A percentile compares a stretch with the other conserved stretches of the same genome.
phyloP scores from a whole-genome alignment of 345 rosid genomes.

The Brassica nigra region DNA sequence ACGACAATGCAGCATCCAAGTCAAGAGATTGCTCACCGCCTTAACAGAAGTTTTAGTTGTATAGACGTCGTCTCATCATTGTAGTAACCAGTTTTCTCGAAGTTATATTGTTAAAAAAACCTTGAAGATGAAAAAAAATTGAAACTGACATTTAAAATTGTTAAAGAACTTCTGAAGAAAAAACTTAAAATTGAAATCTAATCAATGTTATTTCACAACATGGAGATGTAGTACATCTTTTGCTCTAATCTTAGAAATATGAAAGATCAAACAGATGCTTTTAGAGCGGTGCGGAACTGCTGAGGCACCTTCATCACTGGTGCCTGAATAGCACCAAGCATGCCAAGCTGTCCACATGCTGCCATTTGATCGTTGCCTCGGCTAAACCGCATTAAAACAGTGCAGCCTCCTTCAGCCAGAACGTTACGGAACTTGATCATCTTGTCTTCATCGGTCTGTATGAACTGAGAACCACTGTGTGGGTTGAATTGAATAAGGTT shows the following conservation, averaged over 20 bases:
- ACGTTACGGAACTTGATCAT: conserved; percentile 79
- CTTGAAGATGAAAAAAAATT: not conserved
- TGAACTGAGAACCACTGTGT: conserved; percentile 75
- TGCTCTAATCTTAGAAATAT: not conserved
- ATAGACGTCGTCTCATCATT: not conserved
- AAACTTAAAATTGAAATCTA: not conserved
- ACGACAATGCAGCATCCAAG: conserved; percentile 19
- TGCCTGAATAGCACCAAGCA: conserved; percentile 61
- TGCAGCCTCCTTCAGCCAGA: conserved; percentile 68
- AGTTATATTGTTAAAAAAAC: not conserved
- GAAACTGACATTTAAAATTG: not conserved
- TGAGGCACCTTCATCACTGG: conserved; percentile 80
- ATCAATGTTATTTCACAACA: conserved; percentile 7
- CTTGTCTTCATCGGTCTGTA: conserved; percentile 68
- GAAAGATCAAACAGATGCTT: conserved; percentile 28
- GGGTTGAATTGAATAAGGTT: conserved; percentile 91
- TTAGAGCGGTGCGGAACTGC: conserved; percentile 63
- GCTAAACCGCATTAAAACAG: conserved; percentile 67
- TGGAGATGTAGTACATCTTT: not conserved
- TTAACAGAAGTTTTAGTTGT: not conserved
- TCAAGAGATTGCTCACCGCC: conserved; percentile 10
- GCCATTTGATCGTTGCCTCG: conserved; percentile 98
- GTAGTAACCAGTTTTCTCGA: not conserved
- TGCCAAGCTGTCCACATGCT: conserved; percentile 97
- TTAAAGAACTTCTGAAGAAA: not conserved